Base-by-base conservation (phyloP, 2,329 filamentous ascomycete genomes). In the Claviceps fusiformis region DNA sequence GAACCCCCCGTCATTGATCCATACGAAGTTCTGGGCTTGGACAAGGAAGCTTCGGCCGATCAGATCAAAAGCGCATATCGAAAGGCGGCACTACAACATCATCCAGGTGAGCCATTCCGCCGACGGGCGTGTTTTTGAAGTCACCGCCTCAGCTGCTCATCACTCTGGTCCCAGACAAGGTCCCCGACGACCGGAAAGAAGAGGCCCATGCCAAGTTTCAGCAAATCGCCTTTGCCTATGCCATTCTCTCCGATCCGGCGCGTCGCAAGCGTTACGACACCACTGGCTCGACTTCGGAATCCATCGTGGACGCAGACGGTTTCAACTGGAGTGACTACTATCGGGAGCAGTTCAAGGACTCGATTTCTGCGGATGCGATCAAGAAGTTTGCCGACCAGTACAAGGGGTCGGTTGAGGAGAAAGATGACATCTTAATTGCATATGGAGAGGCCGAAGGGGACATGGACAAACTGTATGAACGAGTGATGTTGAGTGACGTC, bases 251-350 rank as follows among this genome's bases (percentile, higher is more conserved):
- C 37, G 89, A 96, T 62, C 77, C 86, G 27, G 76, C 78, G 24
- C 83, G 93, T 54, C 87, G 93, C 61, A 83, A 83, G 62, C 87
- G 89, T 57, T 98, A 95, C 73, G 92, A 98, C 67, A 77, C 80
- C 54, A 97, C 92, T 0, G 93, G 93, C 54, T 93, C 86, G 55
- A 97, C 91, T 0, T 82, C 87, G 11, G 91, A 96, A 66, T 85
- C 83, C 9, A 80, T 95, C 27, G 79, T 85, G 37, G 86, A 89
- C 66, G 79, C 81, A 4, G 84, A 88, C 57, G 87, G 85, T 54
- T 98, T 97, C 73, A 81, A 89, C 74, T 98, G 93, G 93, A 77
- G 81, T 54, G 85, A 87, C 50, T 98, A 90, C 74, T 98, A 95
- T 75, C 82, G 84, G 54, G 83, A 86, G 60, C 90, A 95, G 63